Evolutionary conservation across 345 rosid species (phyloP).

Genomic region (Bruguiera sexangula): DNA sequence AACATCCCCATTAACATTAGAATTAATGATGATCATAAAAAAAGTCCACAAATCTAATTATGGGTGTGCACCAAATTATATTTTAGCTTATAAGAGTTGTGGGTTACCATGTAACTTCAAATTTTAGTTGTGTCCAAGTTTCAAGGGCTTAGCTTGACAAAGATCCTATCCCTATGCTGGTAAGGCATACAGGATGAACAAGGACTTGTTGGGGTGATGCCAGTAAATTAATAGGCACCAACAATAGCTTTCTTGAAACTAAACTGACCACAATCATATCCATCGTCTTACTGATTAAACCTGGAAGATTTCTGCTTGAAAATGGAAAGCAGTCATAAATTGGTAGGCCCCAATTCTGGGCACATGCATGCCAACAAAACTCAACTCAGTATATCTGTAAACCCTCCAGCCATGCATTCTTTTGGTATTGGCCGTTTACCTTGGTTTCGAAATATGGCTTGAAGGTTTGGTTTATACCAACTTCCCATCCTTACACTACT

Average conservation of each 20-base stretch:
- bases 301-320: too few species aligned
- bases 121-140: too few species aligned
- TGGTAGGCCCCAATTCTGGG: neutral
- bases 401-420: neutral
- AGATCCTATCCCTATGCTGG: too few species aligned
- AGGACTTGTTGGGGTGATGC: neutral
- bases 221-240: neutral
- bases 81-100: too few species aligned
- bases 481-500: neutral
- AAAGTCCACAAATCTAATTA: too few species aligned
- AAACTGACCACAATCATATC: conserved; percentile 4
- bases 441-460: neutral
- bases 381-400: too few species aligned
- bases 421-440: neutral
- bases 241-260: neutral
- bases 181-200: neutral
- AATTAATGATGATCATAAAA: too few species aligned
- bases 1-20: too few species aligned
- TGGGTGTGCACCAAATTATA: too few species aligned
- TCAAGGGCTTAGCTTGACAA: too few species aligned
- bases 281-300: neutral
- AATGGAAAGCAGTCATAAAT: neutral
- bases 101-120: too few species aligned
- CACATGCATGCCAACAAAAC: neutral
- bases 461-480: neutral